phyloP scores from a whole-genome alignment of 768 basidiomycete species.

The Hydnomerulius pinastri region DNA sequence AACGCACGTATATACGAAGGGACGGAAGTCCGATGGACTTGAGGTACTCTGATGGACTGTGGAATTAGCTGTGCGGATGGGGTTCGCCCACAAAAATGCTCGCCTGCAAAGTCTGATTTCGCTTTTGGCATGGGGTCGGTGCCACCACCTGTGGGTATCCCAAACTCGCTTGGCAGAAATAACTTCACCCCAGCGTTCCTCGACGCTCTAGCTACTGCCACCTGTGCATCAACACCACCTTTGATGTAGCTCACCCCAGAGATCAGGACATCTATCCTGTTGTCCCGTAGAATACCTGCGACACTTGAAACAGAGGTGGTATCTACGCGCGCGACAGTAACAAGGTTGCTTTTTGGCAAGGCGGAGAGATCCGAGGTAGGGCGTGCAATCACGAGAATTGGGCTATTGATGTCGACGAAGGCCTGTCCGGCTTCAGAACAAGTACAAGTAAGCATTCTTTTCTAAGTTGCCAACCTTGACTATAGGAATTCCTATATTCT shows the following conservation, averaged over 20 bases:
- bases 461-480: slow-evolving; percentile 6
- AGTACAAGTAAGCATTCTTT: background rate
- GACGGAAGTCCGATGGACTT: slow-evolving; percentile 22
- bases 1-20: slow-evolving; percentile 20
- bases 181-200: slow-evolving; percentile 30
- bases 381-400: background rate
- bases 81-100: background rate
- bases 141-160: slow-evolving; percentile 13
- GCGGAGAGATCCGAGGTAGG: background rate
- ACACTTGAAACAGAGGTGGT: background rate
- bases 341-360: background rate
- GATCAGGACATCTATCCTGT: slow-evolving; percentile 7
- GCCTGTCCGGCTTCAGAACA: background rate
- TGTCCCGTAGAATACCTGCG: background rate
- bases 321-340: background rate
- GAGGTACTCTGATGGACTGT: slow-evolving; percentile 17
- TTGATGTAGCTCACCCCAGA: background rate
- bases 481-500: slow-evolving; percentile 18
- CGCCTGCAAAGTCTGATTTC: slow-evolving; percentile 1
- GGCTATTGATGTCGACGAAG: background rate
- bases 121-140: background rate
- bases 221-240: slow-evolving; percentile 12
- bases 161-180: slow-evolving; percentile 35
- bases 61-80: background rate
- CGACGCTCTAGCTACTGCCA: slow-evolving; percentile 14